Evolutionary conservation across 1,139 yeast genomes (phyloP).

Genomic region (Zygosaccharomyces sapae): DNA sequence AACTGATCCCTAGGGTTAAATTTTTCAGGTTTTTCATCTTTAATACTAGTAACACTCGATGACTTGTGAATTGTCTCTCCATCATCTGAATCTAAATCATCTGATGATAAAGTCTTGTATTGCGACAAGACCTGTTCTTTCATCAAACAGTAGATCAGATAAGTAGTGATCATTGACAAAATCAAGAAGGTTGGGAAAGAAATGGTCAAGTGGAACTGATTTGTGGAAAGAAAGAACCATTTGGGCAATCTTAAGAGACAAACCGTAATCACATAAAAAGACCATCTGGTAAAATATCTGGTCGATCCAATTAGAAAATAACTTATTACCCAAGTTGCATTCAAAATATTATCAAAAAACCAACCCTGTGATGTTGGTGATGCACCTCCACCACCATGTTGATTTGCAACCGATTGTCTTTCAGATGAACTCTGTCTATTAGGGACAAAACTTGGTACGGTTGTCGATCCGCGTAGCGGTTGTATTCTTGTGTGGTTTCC

Average conservation of each 20-base stretch:
- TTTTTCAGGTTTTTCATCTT: constrained; percentile 4
- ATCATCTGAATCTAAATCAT: constrained; percentile 11
- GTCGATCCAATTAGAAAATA: constrained; percentile 14
- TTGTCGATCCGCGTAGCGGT: background rate
- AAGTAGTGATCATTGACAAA: constrained; percentile 12
- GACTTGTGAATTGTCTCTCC: background rate
- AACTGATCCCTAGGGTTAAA: constrained; percentile 1
- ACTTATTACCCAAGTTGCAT: constrained; percentile 15
- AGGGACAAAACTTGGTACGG: background rate
- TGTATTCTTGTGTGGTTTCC: constrained; percentile 6
- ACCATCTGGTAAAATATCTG: constrained; percentile 12
- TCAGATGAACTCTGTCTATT: constrained; percentile 7
- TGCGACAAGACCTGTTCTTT: constrained; percentile 19
- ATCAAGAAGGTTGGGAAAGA: constrained; percentile 15
- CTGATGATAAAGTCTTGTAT: constrained; percentile 16
- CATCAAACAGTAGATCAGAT: constrained; percentile 16
- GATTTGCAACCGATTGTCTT: constrained; percentile 1
- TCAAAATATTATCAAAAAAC: constrained; percentile 12
- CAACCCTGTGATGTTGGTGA: constrained; percentile 12
- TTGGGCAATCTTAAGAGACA: constrained; percentile 15
- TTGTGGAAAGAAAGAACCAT: constrained; percentile 16
- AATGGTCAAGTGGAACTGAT: constrained; percentile 16
- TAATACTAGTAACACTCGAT: background rate
- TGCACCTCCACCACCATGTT: background rate
- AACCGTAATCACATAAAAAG: constrained; percentile 12